These are phyloP conservation scores for Citrus australasica DNA, from an alignment of 345 rosid genomes.

Conservation along the genomic window DNA sequence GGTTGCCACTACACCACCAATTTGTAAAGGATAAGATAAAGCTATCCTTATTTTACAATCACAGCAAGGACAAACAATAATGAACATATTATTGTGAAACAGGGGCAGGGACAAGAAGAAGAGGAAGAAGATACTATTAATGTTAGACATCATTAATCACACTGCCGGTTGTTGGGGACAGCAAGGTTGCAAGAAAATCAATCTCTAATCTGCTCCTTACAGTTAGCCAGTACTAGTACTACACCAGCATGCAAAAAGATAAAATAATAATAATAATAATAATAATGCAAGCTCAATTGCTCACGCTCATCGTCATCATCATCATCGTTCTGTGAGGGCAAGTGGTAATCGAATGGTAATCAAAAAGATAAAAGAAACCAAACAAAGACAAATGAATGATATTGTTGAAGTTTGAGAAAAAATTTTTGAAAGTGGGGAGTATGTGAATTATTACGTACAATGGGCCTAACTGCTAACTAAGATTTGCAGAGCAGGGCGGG, in stretches of 20 bases:
- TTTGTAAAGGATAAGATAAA: no score
- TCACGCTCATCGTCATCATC: no score
- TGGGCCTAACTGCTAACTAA: no score
- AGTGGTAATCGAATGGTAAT: background rate
- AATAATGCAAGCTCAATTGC: no score
- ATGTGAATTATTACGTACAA: constrained; percentile 10
- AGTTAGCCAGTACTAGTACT: background rate
- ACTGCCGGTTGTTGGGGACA: constrained; percentile 23
- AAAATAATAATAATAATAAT: no score
- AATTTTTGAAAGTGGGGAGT: background rate
- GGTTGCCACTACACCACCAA: no score
- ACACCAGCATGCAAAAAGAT: background rate
- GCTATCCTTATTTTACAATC: background rate
- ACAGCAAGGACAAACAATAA: background rate
- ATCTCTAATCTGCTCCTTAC: background rate
- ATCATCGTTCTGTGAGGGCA: no score
- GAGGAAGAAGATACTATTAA: background rate
- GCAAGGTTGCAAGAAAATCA: background rate
- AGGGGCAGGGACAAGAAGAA: background rate
- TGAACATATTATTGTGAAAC: background rate
- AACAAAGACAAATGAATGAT: background rate
- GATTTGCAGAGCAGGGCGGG: no score
- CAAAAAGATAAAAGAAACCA: background rate
- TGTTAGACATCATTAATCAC: constrained; percentile 14
- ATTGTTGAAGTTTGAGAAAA: background rate